Base-by-base conservation (phyloP, 768 basidiomycete species). In the Solioccasus polychromus region DNA sequence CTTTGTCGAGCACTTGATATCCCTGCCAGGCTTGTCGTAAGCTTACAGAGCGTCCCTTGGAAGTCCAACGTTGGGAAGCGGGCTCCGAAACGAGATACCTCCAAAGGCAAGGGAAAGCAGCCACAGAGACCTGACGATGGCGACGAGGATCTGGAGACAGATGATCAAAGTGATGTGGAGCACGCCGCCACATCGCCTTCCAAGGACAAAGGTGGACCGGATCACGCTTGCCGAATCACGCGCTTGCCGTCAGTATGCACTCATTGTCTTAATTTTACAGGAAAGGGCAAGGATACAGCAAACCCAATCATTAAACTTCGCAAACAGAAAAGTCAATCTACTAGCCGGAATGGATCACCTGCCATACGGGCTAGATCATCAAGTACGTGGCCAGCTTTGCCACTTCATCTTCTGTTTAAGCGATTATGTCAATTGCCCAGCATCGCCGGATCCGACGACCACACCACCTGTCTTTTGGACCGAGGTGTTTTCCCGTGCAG, bases 391-490 rank as follows among this genome's bases (percentile, higher is more conserved):
- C 38, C 34, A 19, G 23, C 11, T 29, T 45, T 36, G 35, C 48
- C 28, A 19, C 25, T 39, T 50, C 45, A 45, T 32, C 20, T 39
- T 30, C 58, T 61, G n/a, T 37, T 30, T 55, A 47, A 55, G 50
- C 45, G 52, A 47, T 55, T 55, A 49, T 59, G 60, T 58, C 52
- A 62, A 51, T 29, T 32, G 40, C 18, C 8, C 48, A 65, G 65
- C 53, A 41, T 50, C 61, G 2, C 52, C 44, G 24, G 78, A 88
- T 65, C 85, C 84, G 40, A 70, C 68, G 29, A 73, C 52, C 42
- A 82, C 82, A 9, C 84, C 92, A 3, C 94, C 95, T 1, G 85
- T 93, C 4, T 91, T 93, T 65, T 99, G 96, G 96, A 90, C 88
- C 1, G 96, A 99, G 66, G 90, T 96, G 1, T 99, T 93, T 68